Percentiles rank a stretch among this genome's conserved stretches.
These are phyloP conservation scores for Geoglossum glabrum DNA, from an alignment of 495 filamentous ascomycete species.

Conservation along the genomic window DNA sequence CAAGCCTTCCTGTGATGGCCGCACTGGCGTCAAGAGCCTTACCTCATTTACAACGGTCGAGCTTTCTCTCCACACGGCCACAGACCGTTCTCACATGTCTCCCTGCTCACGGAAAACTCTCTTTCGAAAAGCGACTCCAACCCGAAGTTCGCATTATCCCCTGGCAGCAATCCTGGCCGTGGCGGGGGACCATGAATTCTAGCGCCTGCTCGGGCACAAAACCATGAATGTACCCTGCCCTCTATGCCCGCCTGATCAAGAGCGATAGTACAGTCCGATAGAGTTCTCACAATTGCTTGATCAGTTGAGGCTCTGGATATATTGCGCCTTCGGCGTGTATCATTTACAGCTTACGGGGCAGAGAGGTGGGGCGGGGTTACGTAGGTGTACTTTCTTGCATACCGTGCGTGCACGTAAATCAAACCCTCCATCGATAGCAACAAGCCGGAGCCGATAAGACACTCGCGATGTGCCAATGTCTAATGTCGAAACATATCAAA, in stretches of 20 bases:
- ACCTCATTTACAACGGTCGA: not conserved
- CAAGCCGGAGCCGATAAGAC: not conserved
- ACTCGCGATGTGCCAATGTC: not conserved
- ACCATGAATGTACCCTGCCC: no score
- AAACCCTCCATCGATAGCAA: not conserved
- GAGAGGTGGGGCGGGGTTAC: not conserved
- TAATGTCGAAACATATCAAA: not conserved
- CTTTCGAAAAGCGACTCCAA: not conserved
- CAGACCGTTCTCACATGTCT: not conserved
- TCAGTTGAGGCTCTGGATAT: not conserved
- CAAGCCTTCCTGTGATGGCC: not conserved
- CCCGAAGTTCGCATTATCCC: not conserved
- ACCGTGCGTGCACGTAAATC: no score
- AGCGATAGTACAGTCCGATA: not conserved
- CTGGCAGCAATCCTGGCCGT: not conserved
- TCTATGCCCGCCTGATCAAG: not conserved
- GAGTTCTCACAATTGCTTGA: no score
- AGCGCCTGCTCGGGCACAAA: not conserved
- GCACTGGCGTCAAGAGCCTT: not conserved
- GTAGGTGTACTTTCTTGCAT: no score
- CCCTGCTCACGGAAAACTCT: not conserved
- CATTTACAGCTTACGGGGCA: no score
- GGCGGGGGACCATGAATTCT: not conserved
- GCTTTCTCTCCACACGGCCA: not conserved
- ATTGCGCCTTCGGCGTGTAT: no score